Base-by-base conservation (phyloP, 1,139 yeast species). In the Sugiyamaella neomexicana region DNA sequence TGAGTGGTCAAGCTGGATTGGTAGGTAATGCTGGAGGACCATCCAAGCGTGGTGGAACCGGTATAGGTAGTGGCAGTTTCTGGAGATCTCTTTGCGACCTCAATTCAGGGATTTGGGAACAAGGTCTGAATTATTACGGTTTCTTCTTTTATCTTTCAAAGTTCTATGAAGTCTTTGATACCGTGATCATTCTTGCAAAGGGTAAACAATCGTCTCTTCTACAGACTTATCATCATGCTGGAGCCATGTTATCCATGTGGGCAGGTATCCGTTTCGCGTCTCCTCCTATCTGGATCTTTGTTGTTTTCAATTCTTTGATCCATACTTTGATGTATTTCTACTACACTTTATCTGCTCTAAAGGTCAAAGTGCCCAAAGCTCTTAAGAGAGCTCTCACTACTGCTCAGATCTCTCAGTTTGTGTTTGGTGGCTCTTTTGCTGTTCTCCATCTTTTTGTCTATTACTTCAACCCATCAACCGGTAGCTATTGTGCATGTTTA, bases 221-320 rank as follows among this genome's bases (percentile, higher is more conserved):
- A 63, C 91, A 85, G 71, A 82, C 88, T 58, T 85, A 85, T 70
- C 91, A 85, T 68, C 93, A 86, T 68, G 81, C 91, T 1, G 93
- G 91, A 39, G 93, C 93, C 49, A 85, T 85, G 85, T 75, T 85
- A 73, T 83, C 89, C 62, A 85, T 85, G 91, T 85, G 90, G 90
- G 81, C 87, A 2, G 93, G 91, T 2, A 80, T 84, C 55, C 74
- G 91, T 55, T 86, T 74, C 68, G 80, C 81, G 55, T 80, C 89
- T 10, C 89, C 90, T 9, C 91, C 91, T 40, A 85, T 85, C 66
- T 85, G 91, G 93, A 82, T 85, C 61, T 85, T 85, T 70, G 90
- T 85, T 52, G 89, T 83, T 27, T 86, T 85, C 79, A 86, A 85
- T 74, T 84, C 89, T 12, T 81, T 85, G 66, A 84, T 86, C 66